Conservation (phyloP, 2,329 filamentous ascomycete species). For the Diaporthe humulicola region DNA sequence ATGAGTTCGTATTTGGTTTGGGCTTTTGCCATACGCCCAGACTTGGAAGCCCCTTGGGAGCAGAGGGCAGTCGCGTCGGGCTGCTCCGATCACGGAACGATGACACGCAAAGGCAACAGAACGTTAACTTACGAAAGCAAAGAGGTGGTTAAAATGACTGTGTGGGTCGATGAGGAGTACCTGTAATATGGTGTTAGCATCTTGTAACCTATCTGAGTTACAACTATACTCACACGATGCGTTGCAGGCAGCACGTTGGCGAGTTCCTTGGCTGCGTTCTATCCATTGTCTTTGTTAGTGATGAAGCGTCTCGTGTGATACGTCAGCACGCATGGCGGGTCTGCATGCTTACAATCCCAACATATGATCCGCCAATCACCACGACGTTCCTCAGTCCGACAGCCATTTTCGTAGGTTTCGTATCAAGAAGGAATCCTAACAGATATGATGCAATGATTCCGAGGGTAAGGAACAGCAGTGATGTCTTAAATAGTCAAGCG, state of each 20-base stretch:
- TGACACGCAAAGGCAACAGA: not conserved
- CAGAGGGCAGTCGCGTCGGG: not conserved
- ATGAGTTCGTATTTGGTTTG: too few relatives aligned
- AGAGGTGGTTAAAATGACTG: conserved; percentile 63
- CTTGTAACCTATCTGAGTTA: not conserved
- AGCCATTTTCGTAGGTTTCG: conserved; percentile 40
- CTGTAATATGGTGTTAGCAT: conserved; percentile 38
- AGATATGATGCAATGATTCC: not conserved
- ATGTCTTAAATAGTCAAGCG: conserved; percentile 26
- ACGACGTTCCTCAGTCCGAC: conserved; percentile 53
- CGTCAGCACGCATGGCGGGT: not conserved
- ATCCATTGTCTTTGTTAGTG: not conserved
- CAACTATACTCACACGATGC: conserved; percentile 46
- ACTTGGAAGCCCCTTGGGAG: not conserved
- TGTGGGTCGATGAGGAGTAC: conserved; percentile 61
- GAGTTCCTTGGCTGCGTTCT: conserved; percentile 52
- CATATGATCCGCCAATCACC: conserved; percentile 62
- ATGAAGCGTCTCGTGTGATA: not conserved
- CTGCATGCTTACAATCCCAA: conserved; percentile 51
- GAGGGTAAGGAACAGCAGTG: not conserved
- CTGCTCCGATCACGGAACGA: conserved; percentile 17
- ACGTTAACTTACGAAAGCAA: conserved; percentile 53
- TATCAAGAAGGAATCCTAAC: not conserved
- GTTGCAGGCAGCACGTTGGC: conserved; percentile 53
- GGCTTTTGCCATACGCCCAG: not conserved